These are phyloP conservation scores for Selaginella tamariscina DNA, from an alignment of 75 land plant species.

Conservation along the genomic window DNA sequence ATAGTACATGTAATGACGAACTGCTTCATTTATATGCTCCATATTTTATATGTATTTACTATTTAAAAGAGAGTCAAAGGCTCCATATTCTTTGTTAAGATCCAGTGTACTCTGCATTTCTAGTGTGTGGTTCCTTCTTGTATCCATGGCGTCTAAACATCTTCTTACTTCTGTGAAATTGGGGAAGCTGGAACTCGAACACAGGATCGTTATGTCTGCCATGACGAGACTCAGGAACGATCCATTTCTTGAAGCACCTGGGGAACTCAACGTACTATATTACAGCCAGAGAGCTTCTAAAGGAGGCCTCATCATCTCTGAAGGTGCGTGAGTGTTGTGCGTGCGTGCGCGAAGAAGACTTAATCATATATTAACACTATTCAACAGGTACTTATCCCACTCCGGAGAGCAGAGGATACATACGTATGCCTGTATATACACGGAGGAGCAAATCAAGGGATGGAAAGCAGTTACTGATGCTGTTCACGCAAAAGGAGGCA, in stretches of 20 bases:
- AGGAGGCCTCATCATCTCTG: conserved; percentile 10
- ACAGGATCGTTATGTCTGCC: conserved; percentile 30
- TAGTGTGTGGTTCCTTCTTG: background rate
- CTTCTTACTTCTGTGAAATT: background rate
- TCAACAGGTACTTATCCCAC: background rate
- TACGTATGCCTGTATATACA: background rate
- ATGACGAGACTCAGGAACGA: conserved; percentile 25
- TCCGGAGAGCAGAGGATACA: background rate
- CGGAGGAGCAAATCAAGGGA: background rate
- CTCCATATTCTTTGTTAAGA: too few species aligned
- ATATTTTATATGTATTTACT: too few species aligned
- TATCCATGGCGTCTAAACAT: too few species aligned
- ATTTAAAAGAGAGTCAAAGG: too few species aligned
- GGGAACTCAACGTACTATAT: conserved; percentile 17
- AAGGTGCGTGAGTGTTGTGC: background rate
- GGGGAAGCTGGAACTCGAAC: conserved; percentile 18
- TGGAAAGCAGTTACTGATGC: background rate
- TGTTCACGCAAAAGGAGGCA: background rate
- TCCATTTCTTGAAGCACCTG: conserved; percentile 28
- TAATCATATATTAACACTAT: background rate
- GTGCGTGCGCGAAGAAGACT: background rate
- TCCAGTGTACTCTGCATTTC: too few species aligned
- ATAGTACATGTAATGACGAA: too few species aligned
- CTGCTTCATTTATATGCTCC: too few species aligned
- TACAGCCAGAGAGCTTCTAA: background rate